These are phyloP conservation scores for Rhodotorula sphaerocarpa DNA, from an alignment of 768 basidiomycete genomes.

Conservation along the genomic window DNA sequence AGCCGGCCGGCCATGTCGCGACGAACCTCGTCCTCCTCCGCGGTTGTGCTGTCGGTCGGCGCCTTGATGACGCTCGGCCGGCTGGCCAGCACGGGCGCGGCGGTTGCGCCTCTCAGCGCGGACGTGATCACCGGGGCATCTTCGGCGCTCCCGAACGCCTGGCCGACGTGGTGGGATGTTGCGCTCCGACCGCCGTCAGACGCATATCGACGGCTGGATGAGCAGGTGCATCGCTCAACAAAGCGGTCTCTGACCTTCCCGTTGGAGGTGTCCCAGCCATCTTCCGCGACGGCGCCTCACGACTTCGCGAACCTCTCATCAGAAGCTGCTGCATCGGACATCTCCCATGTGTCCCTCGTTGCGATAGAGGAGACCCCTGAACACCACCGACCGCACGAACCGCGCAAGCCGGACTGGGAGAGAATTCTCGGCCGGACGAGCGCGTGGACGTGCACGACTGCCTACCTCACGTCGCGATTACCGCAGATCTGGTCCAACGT, in stretches of 20 bases:
- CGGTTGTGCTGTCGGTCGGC: constrained; percentile 37
- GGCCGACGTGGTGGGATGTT: too few species aligned
- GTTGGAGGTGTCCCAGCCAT: too few species aligned
- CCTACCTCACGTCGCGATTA: constrained; percentile 85
- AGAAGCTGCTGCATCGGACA: too few species aligned
- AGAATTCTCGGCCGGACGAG: constrained; percentile 77
- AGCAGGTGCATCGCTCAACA: too few species aligned
- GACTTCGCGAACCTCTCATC: too few species aligned
- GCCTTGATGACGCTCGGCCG: constrained; percentile 30
- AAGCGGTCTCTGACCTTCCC: too few species aligned
- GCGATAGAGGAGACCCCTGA: not conserved
- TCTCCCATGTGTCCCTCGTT: too few species aligned
- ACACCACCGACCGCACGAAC: too few species aligned
- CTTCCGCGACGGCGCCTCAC: too few species aligned
- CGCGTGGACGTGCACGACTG: constrained; percentile 86
- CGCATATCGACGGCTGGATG: too few species aligned
- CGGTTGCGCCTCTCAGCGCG: not conserved
- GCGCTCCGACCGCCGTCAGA: too few species aligned
- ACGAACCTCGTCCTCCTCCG: constrained; percentile 39
- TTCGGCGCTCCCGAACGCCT: not conserved
- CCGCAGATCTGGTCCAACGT: constrained; percentile 99
- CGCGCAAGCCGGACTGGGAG: constrained; percentile 43
- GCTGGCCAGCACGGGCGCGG: constrained; percentile 17
- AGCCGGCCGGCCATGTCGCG: constrained; percentile 37
- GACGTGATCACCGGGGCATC: too few species aligned